Evolutionary conservation across 139 green algal genomes (phyloP).

Genomic region (Picochlorum costavermella): DNA sequence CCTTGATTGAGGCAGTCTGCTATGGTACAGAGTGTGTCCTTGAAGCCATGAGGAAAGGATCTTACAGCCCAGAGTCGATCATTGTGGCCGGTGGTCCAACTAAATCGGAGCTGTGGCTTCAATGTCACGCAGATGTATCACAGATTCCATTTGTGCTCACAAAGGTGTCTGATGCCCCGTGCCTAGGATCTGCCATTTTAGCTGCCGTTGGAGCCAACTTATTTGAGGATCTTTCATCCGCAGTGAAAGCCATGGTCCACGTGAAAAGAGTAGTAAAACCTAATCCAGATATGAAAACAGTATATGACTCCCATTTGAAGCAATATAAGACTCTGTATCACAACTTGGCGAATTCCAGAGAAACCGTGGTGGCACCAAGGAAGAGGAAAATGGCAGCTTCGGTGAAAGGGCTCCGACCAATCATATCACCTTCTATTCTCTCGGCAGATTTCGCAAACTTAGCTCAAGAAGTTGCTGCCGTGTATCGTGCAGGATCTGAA

Average conservation of each 20-base stretch:
- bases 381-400: not conserved
- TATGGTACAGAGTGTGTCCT: constrained; percentile 62
- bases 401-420: constrained; percentile 1
- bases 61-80: constrained; percentile 40
- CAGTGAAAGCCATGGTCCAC: constrained; percentile 46
- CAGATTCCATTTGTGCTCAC: constrained; percentile 59
- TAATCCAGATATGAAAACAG: constrained; percentile 20
- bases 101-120: constrained; percentile 50
- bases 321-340: constrained; percentile 57
- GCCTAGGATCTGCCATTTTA: constrained; percentile 65
- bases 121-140: constrained; percentile 70
- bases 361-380: constrained; percentile 7
- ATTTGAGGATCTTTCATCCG: constrained; percentile 33
- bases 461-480: constrained; percentile 53
- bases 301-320: constrained; percentile 37
- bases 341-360: constrained; percentile 32
- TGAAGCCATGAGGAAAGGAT: constrained; percentile 50
- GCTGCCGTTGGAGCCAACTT: constrained; percentile 49
- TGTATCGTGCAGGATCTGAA: constrained; percentile 67
- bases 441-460: constrained; percentile 72
- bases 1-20: constrained; percentile 56
- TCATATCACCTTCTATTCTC: constrained; percentile 67
- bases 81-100: constrained; percentile 52
- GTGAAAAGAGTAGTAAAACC: constrained; percentile 41
- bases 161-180: constrained; percentile 49